Evolutionary conservation across 139 green algal genomes (phyloP), one percentile per base, ranked within the genome.

Genomic region (Helicosporidium sp.): DNA sequence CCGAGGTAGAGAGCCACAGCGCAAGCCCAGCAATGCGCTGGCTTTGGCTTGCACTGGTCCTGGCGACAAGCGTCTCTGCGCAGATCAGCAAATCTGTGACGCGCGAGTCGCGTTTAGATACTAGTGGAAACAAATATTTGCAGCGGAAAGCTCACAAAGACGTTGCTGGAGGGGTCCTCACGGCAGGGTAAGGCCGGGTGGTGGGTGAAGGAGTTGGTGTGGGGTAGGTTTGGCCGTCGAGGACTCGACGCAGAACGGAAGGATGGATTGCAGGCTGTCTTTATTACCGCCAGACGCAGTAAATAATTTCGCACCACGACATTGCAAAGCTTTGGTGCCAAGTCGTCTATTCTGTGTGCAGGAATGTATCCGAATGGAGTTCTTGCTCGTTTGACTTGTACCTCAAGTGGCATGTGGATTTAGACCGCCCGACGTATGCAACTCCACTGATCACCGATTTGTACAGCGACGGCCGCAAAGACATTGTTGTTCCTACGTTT

Each of bases 391-490:
- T n/a, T n/a, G n/a, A 87, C 52, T 35, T 95, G 16, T 60, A 82
- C 28, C 55, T 95, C 41, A 62, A 62, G 34, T 97, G 88, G 88
- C 83, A 85, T 73, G 77, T 72, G 4, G 78, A 95, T 52, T 66
- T 82, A 2, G 68, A 48, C 24, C 79, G 64, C 23, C 77, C 59
- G 41, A 68, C 97, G 3, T 95, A 98, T 49, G 76, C 83, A 23
- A 96, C 88, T 0, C 88, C 88, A 0, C 55, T 95, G 19, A 92
- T 98, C 61, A 86, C 80, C 2, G 88, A 98, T 55, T 57, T 95
- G 22, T 85, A 77, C 62, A 77, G 63, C 34, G 87, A 97, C 55
- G 83, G 78, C 1, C 68, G 72, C 18, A 87, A 83, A 50, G 85
- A 96, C 46, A 74, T 98, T 22, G 65, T 98, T 17, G 88, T 96